Percentiles rank a stretch among this genome's conserved stretches.
phyloP scores from a whole-genome alignment of 164 flowering plant species.

The Santalum album region DNA sequence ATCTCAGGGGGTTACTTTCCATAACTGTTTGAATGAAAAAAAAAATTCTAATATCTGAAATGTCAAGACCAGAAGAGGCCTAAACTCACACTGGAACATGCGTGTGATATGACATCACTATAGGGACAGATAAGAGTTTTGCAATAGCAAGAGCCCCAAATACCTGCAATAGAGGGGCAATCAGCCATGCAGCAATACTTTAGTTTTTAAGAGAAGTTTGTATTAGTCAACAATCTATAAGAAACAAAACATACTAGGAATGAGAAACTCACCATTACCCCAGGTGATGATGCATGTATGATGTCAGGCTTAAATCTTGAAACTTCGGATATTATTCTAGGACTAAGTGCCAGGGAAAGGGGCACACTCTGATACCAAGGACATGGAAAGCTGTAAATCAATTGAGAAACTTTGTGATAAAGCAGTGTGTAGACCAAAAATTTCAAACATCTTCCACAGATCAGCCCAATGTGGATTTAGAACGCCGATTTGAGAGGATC shows the following conservation, averaged over 20 bases:
- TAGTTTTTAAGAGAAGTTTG: neutral
- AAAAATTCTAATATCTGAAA: too few species aligned
- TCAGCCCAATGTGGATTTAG: too few species aligned
- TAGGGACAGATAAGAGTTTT: conserved; percentile 75
- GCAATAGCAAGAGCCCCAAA: conserved; percentile 94
- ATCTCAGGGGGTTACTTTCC: too few species aligned
- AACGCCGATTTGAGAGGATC: too few species aligned
- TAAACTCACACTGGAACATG: conserved; percentile 96
- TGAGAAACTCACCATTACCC: conserved; percentile 61
- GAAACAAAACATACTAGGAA: neutral
- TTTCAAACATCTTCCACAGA: too few species aligned
- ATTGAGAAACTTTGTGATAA: neutral
- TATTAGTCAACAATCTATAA: neutral
- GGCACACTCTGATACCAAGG: conserved; percentile 97
- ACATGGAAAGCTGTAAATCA: conserved; percentile 69
- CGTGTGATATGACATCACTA: conserved; percentile 98
- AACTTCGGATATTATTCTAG: conserved; percentile 90
- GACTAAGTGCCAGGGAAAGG: conserved; percentile 93
- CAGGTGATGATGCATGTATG: conserved; percentile 97
- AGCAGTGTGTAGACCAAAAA: too few species aligned
- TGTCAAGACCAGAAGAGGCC: conserved; percentile 5
- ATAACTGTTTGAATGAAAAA: too few species aligned
- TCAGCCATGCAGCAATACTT: neutral
- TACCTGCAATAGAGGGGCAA: conserved; percentile 37
- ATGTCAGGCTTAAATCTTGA: conserved; percentile 95